Conservation (phyloP, 306 rosid genomes). For the Acacia acuminata region DNA sequence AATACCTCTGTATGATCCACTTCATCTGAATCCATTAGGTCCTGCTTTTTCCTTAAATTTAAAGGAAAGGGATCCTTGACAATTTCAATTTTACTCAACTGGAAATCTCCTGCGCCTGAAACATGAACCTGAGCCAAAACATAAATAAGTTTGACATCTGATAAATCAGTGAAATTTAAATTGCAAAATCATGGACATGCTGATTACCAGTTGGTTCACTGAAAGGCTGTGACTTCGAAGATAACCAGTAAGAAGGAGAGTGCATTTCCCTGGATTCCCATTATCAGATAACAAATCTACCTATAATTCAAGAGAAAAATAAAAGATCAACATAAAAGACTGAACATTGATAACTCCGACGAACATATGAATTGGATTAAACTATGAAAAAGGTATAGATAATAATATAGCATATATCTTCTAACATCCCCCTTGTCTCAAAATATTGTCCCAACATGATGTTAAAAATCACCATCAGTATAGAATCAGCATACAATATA, state of each 20-base stretch:
- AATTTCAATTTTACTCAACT: conserved; percentile 69
- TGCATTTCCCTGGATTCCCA: conserved; percentile 54
- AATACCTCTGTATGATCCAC: conserved; percentile 57
- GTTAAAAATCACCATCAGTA: not conserved
- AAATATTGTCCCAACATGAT: not conserved
- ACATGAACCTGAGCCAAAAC: conserved; percentile 73
- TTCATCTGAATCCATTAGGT: conserved; percentile 79
- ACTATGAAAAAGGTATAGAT: not conserved
- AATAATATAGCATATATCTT: not conserved
- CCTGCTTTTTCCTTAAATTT: conserved; percentile 65
- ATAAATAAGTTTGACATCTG: conserved; percentile 30
- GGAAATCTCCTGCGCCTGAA: conserved; percentile 96
- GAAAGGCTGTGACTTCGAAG: conserved; percentile 69
- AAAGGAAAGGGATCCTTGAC: conserved; percentile 83
- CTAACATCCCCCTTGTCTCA: not conserved
- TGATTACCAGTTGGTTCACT: conserved; percentile 86
- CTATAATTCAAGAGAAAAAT: conserved; percentile 41
- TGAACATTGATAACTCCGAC: conserved; percentile 12
- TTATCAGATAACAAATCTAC: conserved; percentile 53
- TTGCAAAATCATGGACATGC: conserved; percentile 27
- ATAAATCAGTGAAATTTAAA: conserved; percentile 24
- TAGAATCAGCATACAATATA: not conserved
- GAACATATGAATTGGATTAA: conserved; percentile 28
- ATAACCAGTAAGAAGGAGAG: conserved; percentile 81
- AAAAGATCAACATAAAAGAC: conserved; percentile 12